Conservation (phyloP, 164 flowering plant genomes). For the Berberis vulgaris region DNA sequence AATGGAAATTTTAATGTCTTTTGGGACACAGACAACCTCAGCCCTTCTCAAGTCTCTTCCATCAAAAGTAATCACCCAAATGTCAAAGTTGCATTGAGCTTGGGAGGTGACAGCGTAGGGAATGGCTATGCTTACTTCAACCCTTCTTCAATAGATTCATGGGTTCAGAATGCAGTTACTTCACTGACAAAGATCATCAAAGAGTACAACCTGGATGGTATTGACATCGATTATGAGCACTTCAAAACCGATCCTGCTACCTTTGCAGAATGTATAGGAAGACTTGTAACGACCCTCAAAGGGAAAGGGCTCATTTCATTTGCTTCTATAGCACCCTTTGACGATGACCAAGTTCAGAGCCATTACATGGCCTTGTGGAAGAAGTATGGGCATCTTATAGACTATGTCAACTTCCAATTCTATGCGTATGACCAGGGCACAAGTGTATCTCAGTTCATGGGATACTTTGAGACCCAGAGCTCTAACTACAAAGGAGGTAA, state of each 20-base stretch:
- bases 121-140: constrained; percentile 23
- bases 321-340: constrained; percentile 65
- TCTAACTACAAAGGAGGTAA: constrained; percentile 39
- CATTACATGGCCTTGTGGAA: constrained; percentile 47
- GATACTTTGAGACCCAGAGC: constrained; percentile 29
- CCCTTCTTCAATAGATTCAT: constrained; percentile 34
- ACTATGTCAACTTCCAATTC: constrained; percentile 59
- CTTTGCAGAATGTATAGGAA: constrained; percentile 47
- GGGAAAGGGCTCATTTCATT: constrained; percentile 31
- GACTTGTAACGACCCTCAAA: constrained; percentile 30
- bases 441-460: constrained; percentile 34
- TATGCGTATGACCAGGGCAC: constrained; percentile 48
- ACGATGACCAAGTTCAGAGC: constrained; percentile 35
- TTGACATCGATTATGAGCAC: constrained; percentile 47
- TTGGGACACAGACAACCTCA: constrained; percentile 38
- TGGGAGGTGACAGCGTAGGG: constrained; percentile 44
- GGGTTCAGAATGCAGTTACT: constrained; percentile 55
- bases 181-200: constrained; percentile 44
- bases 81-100: constrained; percentile 42
- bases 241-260: constrained; percentile 28
- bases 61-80: constrained; percentile 29
- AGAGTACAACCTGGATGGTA: constrained; percentile 32
- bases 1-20: constrained; percentile 46
- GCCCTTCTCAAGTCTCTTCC: constrained; percentile 31
- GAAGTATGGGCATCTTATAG: constrained; percentile 32